Evolutionary conservation across 352 stramenopile genomes (phyloP).

Genomic region (Phytophthora podocarpi): DNA sequence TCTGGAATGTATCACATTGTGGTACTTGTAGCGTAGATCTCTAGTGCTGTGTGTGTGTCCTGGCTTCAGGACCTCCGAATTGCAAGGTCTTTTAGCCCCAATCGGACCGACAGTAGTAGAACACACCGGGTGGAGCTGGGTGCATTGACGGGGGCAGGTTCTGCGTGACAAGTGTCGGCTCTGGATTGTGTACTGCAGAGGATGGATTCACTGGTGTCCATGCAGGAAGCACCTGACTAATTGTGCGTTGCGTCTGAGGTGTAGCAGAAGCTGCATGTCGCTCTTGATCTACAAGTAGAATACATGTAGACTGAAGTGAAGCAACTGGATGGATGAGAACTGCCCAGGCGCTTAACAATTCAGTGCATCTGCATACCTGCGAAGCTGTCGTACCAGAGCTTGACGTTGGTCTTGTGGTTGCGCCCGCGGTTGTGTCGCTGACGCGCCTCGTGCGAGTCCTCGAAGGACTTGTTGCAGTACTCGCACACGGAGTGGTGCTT

Average conservation of each 20-base stretch:
- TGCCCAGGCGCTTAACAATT: neutral
- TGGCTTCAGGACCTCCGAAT: too few relatives aligned
- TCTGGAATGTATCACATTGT: neutral
- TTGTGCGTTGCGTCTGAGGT: neutral
- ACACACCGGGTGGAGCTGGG: constrained; percentile 54
- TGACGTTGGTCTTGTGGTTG: constrained; percentile 84
- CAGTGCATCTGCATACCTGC: constrained; percentile 37
- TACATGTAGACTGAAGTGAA: neutral
- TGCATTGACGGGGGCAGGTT: constrained; percentile 79
- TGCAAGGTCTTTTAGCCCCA: constrained; percentile 62
- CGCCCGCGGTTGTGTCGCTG: constrained; percentile 68
- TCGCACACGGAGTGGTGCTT: constrained; percentile 64
- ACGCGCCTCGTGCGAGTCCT: constrained; percentile 76
- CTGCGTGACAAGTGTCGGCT: constrained; percentile 8
- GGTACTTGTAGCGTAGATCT: neutral
- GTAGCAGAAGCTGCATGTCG: constrained; percentile 20
- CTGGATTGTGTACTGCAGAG: neutral
- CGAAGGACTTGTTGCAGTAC: constrained; percentile 86
- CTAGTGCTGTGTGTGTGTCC: too few relatives aligned
- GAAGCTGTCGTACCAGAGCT: constrained; percentile 86
- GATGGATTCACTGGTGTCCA: constrained; percentile 12
- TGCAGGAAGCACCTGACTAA: neutral
- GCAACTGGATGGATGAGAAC: constrained; percentile 3
- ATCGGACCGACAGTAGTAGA: constrained; percentile 49
- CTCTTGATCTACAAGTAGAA: constrained; percentile 59